These are phyloP conservation scores for Fagopyrum tataricum DNA, from an alignment of 148 eudicot genomes.

Conservation along the genomic window DNA sequence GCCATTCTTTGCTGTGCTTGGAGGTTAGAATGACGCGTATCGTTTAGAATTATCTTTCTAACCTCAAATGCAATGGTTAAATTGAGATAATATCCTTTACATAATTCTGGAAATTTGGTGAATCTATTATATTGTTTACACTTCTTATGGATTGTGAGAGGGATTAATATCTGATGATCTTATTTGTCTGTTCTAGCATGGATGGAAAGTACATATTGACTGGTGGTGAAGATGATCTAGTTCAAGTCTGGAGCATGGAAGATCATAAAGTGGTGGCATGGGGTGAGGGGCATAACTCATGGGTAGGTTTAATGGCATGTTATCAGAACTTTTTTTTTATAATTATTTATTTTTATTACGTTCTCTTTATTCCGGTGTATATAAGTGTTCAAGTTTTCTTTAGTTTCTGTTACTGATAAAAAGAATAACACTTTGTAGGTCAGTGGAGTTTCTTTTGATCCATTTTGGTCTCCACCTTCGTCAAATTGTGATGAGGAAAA, in stretches of 20 bases:
- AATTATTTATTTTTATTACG: neutral
- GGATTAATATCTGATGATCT: neutral
- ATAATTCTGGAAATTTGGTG: neutral
- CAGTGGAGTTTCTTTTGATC: slow-evolving; percentile 87
- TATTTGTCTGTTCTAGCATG: slow-evolving; percentile 32
- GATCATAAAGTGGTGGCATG: slow-evolving; percentile 85
- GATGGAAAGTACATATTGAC: slow-evolving; percentile 77
- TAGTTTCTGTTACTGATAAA: neutral
- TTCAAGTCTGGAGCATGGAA: slow-evolving; percentile 97
- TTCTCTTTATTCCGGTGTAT: neutral
- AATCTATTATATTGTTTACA: neutral
- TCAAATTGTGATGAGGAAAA: slow-evolving; percentile 60
- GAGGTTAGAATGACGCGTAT: slow-evolving; percentile 31
- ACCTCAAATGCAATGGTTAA: neutral
- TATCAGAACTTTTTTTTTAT: neutral
- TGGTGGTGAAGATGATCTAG: slow-evolving; percentile 96
- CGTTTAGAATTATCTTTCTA: neutral
- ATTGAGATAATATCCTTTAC: neutral
- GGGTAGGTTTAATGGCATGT: slow-evolving; percentile 43
- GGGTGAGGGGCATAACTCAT: slow-evolving; percentile 95
- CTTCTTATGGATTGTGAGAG: neutral
- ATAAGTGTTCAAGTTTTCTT: neutral
- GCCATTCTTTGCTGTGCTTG: slow-evolving; percentile 79
- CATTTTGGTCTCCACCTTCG: slow-evolving; percentile 70
- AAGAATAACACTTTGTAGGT: slow-evolving; percentile 36